phyloP scores from a whole-genome alignment of 1,284 basidiomycete genomes.

The Sporisorium exsertum region DNA sequence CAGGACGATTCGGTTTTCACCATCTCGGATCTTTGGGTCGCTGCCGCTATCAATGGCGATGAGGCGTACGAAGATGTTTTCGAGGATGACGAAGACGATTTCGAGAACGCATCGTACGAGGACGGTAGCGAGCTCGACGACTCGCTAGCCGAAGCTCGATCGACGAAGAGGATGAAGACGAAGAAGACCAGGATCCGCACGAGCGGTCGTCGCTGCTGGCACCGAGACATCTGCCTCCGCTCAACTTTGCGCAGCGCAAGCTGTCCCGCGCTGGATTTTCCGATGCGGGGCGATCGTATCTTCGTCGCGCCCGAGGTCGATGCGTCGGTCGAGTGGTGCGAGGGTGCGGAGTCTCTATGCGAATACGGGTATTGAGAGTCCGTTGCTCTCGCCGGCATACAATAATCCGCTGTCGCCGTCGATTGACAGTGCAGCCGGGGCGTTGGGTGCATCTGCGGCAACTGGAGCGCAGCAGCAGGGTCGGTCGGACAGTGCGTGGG shows the following conservation, averaged over 20 bases:
- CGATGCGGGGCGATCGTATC: slow-evolving; percentile 36
- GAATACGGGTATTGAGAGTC: slow-evolving; percentile 58
- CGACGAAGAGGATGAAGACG: slow-evolving; percentile 46
- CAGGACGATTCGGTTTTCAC: slow-evolving; percentile 90
- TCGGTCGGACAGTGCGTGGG: slow-evolving; percentile 45
- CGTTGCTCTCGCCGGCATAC: slow-evolving; percentile 27
- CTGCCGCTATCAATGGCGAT: slow-evolving; percentile 88
- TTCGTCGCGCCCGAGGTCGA: slow-evolving; percentile 29
- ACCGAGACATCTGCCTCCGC: slow-evolving; percentile 57
- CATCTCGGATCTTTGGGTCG: slow-evolving; percentile 91
- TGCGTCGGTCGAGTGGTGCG: slow-evolving; percentile 39
- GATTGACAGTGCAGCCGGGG: slow-evolving; percentile 4
- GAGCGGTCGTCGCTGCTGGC: slow-evolving; percentile 45
- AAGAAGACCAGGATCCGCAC: slow-evolving; percentile 16
- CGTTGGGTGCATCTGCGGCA: background rate
- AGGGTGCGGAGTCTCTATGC: slow-evolving; percentile 59
- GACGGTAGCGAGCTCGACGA: slow-evolving; percentile 64
- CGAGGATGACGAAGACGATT: slow-evolving; percentile 75
- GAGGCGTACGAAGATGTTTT: slow-evolving; percentile 71
- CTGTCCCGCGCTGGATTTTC: slow-evolving; percentile 31
- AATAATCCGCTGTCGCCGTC: slow-evolving; percentile 24
- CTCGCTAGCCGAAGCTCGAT: slow-evolving; percentile 33
- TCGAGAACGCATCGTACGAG: slow-evolving; percentile 28
- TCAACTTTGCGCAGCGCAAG: slow-evolving; percentile 64
- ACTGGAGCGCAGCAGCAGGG: background rate